Evolutionary conservation across 805 yeast genomes (phyloP).

Genomic region (Monosporozyma yasuniensis): DNA sequence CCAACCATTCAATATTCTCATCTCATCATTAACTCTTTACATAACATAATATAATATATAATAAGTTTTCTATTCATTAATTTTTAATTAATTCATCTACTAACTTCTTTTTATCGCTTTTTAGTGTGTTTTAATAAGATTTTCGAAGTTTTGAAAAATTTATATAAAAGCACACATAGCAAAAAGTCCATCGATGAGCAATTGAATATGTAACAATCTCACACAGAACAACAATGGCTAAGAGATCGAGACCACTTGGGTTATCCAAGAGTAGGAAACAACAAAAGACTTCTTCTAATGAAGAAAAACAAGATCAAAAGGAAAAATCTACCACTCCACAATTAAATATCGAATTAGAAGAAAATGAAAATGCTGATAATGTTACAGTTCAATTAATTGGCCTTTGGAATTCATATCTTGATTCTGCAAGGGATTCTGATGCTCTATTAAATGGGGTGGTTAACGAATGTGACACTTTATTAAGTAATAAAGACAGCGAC

Average conservation of each 20-base stretch:
- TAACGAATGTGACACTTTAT: slow-evolving; percentile 83
- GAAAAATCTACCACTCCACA: slow-evolving; percentile 27
- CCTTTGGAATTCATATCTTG: slow-evolving; percentile 55
- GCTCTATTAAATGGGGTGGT: slow-evolving; percentile 69
- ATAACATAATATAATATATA: neutral
- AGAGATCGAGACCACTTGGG: slow-evolving; percentile 49
- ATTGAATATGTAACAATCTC: neutral
- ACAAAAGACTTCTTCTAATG: slow-evolving; percentile 14
- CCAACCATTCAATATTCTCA: neutral
- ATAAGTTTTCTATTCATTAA: neutral
- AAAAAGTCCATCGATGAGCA: neutral
- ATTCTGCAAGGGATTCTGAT: slow-evolving; percentile 52
- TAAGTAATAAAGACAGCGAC: slow-evolving; percentile 20
- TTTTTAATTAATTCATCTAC: too few species aligned
- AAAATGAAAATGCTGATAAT: slow-evolving; percentile 64
- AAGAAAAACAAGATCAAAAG: neutral
- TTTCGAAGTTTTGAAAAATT: too few species aligned
- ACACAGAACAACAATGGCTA: slow-evolving; percentile 40
- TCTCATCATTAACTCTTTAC: neutral
- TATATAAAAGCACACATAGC: too few species aligned
- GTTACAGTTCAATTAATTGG: slow-evolving; percentile 70
- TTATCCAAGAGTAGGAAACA: slow-evolving; percentile 43
- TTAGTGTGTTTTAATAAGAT: too few species aligned
- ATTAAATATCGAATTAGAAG: slow-evolving; percentile 58
- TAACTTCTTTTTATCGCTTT: neutral